Percentiles rank a stretch among this genome's conserved stretches.
phyloP scores from a whole-genome alignment of 495 filamentous ascomycete genomes.

The Tirmania nivea region DNA sequence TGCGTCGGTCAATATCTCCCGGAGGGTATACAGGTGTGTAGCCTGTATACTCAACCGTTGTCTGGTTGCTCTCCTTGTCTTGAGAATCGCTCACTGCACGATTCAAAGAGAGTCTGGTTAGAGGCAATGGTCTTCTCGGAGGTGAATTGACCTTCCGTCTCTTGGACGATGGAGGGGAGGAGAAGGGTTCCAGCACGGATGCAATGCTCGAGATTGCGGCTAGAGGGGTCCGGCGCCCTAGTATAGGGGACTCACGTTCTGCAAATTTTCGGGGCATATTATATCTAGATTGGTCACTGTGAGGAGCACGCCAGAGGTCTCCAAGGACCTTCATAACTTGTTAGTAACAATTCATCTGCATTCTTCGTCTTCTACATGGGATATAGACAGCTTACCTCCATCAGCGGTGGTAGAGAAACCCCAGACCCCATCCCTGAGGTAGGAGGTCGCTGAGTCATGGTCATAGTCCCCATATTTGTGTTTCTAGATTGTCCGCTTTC shows the following conservation, averaged over 20 bases:
- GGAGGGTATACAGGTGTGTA: background rate
- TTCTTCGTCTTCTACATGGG: background rate
- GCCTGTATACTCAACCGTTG: background rate
- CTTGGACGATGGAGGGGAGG: background rate
- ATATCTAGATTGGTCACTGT: no score
- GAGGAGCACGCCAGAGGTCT: background rate
- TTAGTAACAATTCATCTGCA: background rate
- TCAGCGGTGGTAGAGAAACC: background rate
- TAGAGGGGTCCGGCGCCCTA: no score
- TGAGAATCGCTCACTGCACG: background rate
- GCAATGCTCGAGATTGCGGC: background rate
- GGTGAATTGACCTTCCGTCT: background rate
- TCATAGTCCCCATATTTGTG: background rate
- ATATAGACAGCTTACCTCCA: background rate
- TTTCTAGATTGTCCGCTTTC: background rate
- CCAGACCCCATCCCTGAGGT: background rate
- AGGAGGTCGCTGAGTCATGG: background rate
- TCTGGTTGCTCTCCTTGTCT: background rate
- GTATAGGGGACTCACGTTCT: no score
- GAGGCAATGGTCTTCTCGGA: background rate
- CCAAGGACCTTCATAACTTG: background rate
- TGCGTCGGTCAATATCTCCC: constrained; percentile 9
- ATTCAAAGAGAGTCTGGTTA: background rate
- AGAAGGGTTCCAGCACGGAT: background rate
- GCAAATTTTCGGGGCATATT: background rate